Conservation (phyloP, 805 yeast genomes). For the Yarrowia deformans region DNA sequence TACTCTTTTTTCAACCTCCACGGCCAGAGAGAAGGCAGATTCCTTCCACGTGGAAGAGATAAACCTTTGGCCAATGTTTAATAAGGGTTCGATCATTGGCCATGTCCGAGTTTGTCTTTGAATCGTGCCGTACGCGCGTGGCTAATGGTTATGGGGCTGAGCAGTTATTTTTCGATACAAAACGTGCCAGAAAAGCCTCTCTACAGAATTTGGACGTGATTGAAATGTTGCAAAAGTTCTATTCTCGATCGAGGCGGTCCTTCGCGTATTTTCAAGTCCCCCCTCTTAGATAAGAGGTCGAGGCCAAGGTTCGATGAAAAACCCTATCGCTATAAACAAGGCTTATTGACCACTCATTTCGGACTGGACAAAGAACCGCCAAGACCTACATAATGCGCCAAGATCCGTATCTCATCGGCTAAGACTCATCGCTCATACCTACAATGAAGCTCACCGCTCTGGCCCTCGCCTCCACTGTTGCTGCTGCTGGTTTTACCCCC, state of each 20-base stretch:
- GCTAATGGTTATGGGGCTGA: too few species aligned
- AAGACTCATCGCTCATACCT: not conserved
- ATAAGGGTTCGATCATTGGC: slow-evolving; percentile 8
- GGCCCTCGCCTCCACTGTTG: slow-evolving; percentile 3
- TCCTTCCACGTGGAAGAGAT: slow-evolving; percentile 2
- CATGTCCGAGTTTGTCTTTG: not conserved
- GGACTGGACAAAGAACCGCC: not conserved
- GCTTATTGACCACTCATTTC: not conserved
- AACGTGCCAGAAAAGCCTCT: not conserved
- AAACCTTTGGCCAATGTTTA: not conserved
- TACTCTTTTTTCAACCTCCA: not conserved
- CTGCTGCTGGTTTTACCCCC: slow-evolving; percentile 22
- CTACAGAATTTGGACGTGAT: not conserved
- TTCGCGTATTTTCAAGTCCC: too few species aligned
- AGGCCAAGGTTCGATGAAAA: not conserved
- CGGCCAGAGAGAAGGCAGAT: not conserved
- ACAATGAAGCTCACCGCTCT: slow-evolving; percentile 16
- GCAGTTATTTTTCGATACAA: not conserved
- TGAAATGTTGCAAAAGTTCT: not conserved
- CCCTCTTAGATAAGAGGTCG: too few species aligned
- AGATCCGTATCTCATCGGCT: slow-evolving; percentile 16
- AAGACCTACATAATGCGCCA: slow-evolving; percentile 36
- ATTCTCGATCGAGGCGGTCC: too few species aligned
- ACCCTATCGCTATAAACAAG: slow-evolving; percentile 7
- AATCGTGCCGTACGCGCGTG: not conserved